Evolutionary conservation across 2,329 filamentous ascomycete species (phyloP).

Genomic region (Rugonectria rugulosa): DNA sequence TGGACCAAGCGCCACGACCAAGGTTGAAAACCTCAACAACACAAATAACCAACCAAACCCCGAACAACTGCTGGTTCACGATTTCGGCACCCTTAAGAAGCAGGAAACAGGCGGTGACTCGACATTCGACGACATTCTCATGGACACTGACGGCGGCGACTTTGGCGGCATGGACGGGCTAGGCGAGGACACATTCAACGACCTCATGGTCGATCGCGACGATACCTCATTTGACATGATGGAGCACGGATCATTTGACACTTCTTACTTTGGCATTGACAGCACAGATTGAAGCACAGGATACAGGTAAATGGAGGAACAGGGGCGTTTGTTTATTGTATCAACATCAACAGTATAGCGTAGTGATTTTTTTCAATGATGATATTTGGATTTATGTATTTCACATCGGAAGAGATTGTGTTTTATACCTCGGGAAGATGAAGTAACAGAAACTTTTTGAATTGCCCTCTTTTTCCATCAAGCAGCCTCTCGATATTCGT

Average conservation of each 20-base stretch:
- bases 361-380: no score
- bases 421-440: no score
- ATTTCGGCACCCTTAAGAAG: conserved; percentile 23
- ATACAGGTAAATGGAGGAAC: background rate
- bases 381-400: no score
- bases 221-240: conserved; percentile 48
- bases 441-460: no score
- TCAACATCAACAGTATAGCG: background rate
- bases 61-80: conserved; percentile 1
- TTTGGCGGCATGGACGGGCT: conserved; percentile 42
- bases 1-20: conserved; percentile 15
- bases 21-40: conserved; percentile 7
- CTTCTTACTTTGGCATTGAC: conserved; percentile 54
- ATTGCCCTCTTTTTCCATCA: no score
- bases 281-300: conserved; percentile 23
- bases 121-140: conserved; percentile 56
- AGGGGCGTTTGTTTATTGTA: no score
- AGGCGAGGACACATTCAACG: conserved; percentile 55
- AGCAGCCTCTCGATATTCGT: no score
- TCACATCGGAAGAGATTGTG: no score
- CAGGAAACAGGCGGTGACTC: conserved; percentile 39
- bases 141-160: conserved; percentile 48
- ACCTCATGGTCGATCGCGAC: conserved; percentile 55
- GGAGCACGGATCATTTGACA: conserved; percentile 57
- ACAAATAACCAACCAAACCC: conserved; percentile 1